Percentiles rank a stretch among this genome's conserved stretches.
Conservation (phyloP, 345 rosid genomes). For the Brassica carinata region DNA sequence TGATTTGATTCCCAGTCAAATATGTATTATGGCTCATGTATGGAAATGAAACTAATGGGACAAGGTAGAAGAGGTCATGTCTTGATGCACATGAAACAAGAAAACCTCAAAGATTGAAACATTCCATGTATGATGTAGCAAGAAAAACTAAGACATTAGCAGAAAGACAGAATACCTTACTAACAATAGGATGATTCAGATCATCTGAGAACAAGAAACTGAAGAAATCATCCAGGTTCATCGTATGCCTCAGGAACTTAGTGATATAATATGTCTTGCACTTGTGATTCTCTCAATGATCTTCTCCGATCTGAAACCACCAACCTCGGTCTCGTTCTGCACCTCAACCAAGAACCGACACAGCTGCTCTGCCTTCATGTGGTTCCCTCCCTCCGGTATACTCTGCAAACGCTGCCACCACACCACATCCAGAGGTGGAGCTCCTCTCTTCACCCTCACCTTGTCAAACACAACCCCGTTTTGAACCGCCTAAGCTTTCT, state of each 20-base stretch:
- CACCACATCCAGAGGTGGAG: constrained; percentile 57
- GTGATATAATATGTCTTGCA: constrained; percentile 58
- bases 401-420: constrained; percentile 46
- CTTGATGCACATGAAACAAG: constrained; percentile 72
- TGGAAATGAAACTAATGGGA: constrained; percentile 74
- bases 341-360: constrained; percentile 56
- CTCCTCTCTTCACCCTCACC: constrained; percentile 51
- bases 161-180: constrained; percentile 40
- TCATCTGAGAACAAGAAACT: constrained; percentile 60
- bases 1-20: constrained; percentile 92
- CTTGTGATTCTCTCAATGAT: constrained; percentile 54
- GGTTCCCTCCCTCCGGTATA: constrained; percentile 49
- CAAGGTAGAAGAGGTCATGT: constrained; percentile 73
- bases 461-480: constrained; percentile 62
- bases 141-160: background rate
- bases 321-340: constrained; percentile 45
- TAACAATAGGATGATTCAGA: constrained; percentile 56
- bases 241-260: constrained; percentile 53
- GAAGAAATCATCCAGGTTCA: constrained; percentile 71
- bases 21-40: constrained; percentile 90
- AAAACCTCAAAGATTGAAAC: constrained; percentile 7
- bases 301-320: constrained; percentile 51
- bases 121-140: background rate
- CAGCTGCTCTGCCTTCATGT: constrained; percentile 68
- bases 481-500: constrained; percentile 30